Conservation (phyloP, 179 eudicot genomes). For the Sideroxylon spinosum region DNA sequence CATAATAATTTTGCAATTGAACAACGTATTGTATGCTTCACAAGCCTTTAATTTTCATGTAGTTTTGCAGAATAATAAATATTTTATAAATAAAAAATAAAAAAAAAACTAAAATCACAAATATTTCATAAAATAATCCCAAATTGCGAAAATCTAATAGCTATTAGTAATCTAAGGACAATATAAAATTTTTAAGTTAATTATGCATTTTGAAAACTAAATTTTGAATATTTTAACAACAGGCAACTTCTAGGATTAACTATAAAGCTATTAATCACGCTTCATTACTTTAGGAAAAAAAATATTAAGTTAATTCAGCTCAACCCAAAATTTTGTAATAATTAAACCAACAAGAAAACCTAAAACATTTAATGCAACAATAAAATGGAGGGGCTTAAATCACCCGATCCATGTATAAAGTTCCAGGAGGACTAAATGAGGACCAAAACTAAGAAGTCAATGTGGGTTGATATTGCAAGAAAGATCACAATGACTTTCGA, state of each 20-base stretch:
- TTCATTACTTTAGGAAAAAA: constrained; percentile 7
- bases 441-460: background rate
- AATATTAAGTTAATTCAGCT: background rate
- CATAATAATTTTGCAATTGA: no score
- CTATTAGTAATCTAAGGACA: background rate
- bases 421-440: background rate
- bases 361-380: background rate
- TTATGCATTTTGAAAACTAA: background rate
- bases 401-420: background rate
- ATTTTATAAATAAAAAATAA: no score
- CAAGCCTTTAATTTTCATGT: background rate
- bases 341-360: background rate
- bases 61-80: background rate
- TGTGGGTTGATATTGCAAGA: constrained; percentile 4
- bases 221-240: background rate
- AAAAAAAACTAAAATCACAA: background rate
- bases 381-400: background rate
- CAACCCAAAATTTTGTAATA: background rate
- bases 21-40: background rate
- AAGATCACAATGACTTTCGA: background rate
- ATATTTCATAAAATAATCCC: background rate
- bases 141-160: background rate
- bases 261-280: background rate
- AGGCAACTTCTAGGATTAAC: background rate
- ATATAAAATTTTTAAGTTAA: background rate